Evolutionary conservation across 176 grass and related monocot genomes (phyloP).

Genomic region (Musa beccarii): DNA sequence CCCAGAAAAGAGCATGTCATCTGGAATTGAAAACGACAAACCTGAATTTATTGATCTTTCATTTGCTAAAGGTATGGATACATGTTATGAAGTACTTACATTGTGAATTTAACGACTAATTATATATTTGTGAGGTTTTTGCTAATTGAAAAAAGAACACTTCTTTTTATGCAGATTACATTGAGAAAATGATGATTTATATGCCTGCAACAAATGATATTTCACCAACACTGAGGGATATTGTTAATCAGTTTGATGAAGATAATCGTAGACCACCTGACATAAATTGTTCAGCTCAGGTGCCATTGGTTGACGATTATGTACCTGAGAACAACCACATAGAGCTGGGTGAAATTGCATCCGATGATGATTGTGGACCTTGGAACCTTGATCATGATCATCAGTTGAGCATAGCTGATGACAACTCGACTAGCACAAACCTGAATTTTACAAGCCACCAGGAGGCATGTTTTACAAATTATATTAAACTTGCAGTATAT

Average conservation of each 20-base stretch:
- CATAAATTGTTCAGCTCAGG: constrained; percentile 33
- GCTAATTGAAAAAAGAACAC: not conserved
- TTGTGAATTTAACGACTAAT: not conserved
- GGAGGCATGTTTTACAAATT: constrained; percentile 42
- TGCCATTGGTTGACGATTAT: constrained; percentile 38
- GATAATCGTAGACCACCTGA: constrained; percentile 58
- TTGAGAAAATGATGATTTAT: constrained; percentile 62
- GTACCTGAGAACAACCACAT: constrained; percentile 16
- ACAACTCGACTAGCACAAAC: constrained; percentile 30
- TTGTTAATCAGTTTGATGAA: constrained; percentile 86
- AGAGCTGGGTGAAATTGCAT: constrained; percentile 29
- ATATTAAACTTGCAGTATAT: not conserved
- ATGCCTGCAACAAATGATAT: constrained; percentile 62
- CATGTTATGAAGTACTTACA: not conserved
- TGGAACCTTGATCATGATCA: constrained; percentile 66
- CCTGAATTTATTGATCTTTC: constrained; percentile 57
- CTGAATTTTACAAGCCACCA: constrained; percentile 40
- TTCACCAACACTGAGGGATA: constrained; percentile 71
- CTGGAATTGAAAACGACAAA: constrained; percentile 30
- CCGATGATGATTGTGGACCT: constrained; percentile 38
- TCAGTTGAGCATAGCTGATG: constrained; percentile 40
- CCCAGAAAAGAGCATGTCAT: constrained; percentile 55
- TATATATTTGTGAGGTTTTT: not conserved
- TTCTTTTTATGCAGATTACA: constrained; percentile 48
- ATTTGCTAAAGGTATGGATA: constrained; percentile 69